phyloP scores from a whole-genome alignment of 2,329 filamentous ascomycete species.

The Aureobasidium sp. region DNA sequence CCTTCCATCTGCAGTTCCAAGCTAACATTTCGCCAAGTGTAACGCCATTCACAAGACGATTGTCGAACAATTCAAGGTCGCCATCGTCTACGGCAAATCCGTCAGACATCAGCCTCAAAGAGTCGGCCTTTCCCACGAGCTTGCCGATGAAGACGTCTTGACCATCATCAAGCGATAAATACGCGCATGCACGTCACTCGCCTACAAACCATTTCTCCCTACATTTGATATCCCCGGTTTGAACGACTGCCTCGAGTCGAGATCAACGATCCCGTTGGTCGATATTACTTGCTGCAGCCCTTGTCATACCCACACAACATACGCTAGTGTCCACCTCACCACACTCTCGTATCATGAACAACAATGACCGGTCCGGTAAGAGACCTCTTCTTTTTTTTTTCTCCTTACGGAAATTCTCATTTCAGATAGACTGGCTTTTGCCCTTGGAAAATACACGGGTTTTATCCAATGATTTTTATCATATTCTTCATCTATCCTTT shows the following conservation, averaged over 20 bases:
- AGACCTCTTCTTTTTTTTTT: slow-evolving; percentile 1
- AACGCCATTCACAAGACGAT: slow-evolving; percentile 96
- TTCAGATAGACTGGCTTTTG: slow-evolving; percentile 7
- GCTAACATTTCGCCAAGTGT: slow-evolving; percentile 54
- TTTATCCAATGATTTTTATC: not conserved
- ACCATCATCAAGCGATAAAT: slow-evolving; percentile 26
- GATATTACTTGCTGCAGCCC: slow-evolving; percentile 4
- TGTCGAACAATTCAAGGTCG: slow-evolving; percentile 88
- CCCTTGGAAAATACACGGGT: not conserved
- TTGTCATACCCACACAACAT: slow-evolving; percentile 7
- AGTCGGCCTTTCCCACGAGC: slow-evolving; percentile 81
- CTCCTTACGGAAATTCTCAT: not conserved
- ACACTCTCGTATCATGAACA: slow-evolving; percentile 7
- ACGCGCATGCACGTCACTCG: not conserved
- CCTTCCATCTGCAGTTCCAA: not conserved
- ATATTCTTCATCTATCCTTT: not conserved
- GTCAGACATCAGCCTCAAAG: slow-evolving; percentile 98
- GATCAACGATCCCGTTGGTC: not conserved
- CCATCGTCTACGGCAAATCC: slow-evolving; percentile 93
- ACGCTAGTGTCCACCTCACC: slow-evolving; percentile 5
- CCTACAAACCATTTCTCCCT: not conserved
- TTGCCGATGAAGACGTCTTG: slow-evolving; percentile 87
- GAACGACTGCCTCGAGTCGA: slow-evolving; percentile 10
- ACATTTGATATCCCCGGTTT: slow-evolving; percentile 1
- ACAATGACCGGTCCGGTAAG: slow-evolving; percentile 5